Evolutionary conservation across 306 rosid species (phyloP).

Genomic region (Cyclanthera cordifolia): DNA sequence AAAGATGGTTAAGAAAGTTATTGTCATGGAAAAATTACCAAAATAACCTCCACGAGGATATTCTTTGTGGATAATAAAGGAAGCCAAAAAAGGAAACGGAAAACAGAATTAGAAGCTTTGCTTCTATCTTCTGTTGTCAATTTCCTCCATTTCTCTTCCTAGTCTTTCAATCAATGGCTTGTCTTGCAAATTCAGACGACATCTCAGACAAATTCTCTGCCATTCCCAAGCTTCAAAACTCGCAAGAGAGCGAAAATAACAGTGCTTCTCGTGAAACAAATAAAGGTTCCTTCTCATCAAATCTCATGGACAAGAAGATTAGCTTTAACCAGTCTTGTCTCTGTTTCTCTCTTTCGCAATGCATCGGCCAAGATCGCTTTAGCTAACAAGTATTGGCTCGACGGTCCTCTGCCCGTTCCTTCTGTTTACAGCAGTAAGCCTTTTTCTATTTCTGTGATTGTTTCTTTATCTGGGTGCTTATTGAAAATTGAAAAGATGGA

Average conservation of each 20-base stretch:
- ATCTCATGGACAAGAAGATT: constrained; percentile 50
- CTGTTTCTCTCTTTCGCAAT: constrained; percentile 35
- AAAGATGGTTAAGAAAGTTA: too few species aligned
- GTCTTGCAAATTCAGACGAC: constrained; percentile 46
- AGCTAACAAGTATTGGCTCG: constrained; percentile 65
- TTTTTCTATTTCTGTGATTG: neutral
- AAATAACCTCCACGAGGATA: constrained; percentile 32
- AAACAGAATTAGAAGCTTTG: constrained; percentile 15
- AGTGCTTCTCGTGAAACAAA: constrained; percentile 32
- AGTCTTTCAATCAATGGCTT: constrained; percentile 38
- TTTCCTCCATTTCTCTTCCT: constrained; percentile 14
- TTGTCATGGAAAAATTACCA: constrained; percentile 18
- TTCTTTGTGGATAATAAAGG: constrained; percentile 35
- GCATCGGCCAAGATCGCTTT: constrained; percentile 28
- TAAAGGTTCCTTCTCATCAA: constrained; percentile 22
- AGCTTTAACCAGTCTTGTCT: constrained; percentile 47
- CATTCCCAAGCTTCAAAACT: constrained; percentile 22
- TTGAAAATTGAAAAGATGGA: neutral
- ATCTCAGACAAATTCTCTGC: constrained; percentile 39
- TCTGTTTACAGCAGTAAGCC: constrained; percentile 50
- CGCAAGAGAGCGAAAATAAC: constrained; percentile 25
- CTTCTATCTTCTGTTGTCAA: constrained; percentile 6
- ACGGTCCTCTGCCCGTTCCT: constrained; percentile 52
- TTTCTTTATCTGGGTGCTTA: neutral
- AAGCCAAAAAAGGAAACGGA: constrained; percentile 22